Base-by-base conservation (phyloP, 1,284 basidiomycete genomes). In the Lignosus rhinocerotis region DNA sequence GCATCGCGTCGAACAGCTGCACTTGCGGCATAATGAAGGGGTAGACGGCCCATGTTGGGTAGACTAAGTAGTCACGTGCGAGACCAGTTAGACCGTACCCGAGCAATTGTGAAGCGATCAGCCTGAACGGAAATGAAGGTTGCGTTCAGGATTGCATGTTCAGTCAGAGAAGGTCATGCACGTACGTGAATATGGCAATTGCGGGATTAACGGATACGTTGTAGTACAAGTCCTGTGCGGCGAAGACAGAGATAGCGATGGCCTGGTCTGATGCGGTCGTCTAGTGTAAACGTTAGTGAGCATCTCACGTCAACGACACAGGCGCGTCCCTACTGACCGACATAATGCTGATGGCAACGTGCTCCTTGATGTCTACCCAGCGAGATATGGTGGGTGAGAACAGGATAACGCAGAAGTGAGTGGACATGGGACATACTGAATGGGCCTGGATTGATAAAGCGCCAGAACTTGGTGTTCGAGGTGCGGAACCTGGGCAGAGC, bases 11-110 rank as follows among this genome's bases (percentile, higher is more conserved):
- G 70, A 85, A 81, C 6, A 84, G 73, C 67, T 82, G 78, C 12
- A 81, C 78, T 47, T 76, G 76, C 2, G 79, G 79, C 51, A 82
- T 61, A 41, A 66, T 53, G 58, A 65, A 63, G 10, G 66, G 67
- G 57, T 67, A 69, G 21, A 60, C 42, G 5, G 59, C 59, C 59
- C 59, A 60, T 10, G 90, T 82, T 0, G 96, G 94, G 83, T 91
- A 96, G 48, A 95, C 90, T 66, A 96, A 85, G 78, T 93, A 92
- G 61, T 86, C 83, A 32, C 92, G 83, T 55, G 90, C 83, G 57
- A 94, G 66, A 16, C 96, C 96, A 30, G 91, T 93, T 65, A 87
- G 77, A n/a, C 86, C 80, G 74, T 89, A 90, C 11, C 90, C 92
- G 66, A 93, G 75, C 55, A 90, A 75, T 69, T 94, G 90, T 21